Percentiles rank a stretch among this genome's conserved stretches.
Conservation (phyloP, 2,329 filamentous ascomycete genomes). For the Berkeleyomyces basicola region DNA sequence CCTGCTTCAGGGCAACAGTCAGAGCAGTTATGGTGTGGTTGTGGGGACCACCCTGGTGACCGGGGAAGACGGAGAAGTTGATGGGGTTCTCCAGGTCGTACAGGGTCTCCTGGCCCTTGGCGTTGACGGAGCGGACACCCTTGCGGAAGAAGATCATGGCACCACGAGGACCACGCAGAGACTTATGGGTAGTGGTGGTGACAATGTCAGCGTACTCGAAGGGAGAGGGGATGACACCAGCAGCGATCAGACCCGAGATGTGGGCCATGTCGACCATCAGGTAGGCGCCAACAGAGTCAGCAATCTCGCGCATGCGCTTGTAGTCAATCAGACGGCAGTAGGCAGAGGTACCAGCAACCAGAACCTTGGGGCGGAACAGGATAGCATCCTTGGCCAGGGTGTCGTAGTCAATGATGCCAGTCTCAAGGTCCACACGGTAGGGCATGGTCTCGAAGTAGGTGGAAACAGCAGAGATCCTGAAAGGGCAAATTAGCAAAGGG, state of each 20-base stretch:
- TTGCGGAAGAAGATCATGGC: constrained; percentile 99
- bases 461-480: constrained; percentile 80
- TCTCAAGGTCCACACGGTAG: constrained; percentile 77
- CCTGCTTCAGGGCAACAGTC: constrained; percentile 88
- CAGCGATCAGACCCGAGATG: constrained; percentile 89
- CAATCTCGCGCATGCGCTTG: constrained; percentile 86
- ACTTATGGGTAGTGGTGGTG: constrained; percentile 98
- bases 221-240: constrained; percentile 81
- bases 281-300: constrained; percentile 85
- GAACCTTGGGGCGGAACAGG: constrained; percentile 88
- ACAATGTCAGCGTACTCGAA: constrained; percentile 91
- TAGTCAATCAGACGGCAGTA: constrained; percentile 99
- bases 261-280: constrained; percentile 97
- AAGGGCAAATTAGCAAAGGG: neutral
- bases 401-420: constrained; percentile 95
- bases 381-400: constrained; percentile 75
- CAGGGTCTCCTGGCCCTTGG: constrained; percentile 78
- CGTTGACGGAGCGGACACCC: constrained; percentile 75
- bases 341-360: constrained; percentile 90
- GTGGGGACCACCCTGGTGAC: constrained; percentile 95
- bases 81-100: constrained; percentile 94
- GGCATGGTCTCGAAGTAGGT: constrained; percentile 99
- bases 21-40: constrained; percentile 99
- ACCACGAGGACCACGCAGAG: constrained; percentile 86
- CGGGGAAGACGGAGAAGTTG: constrained; percentile 98